phyloP scores from a whole-genome alignment of 1,139 yeast genomes.

The Lodderomyces parapsilosis region DNA sequence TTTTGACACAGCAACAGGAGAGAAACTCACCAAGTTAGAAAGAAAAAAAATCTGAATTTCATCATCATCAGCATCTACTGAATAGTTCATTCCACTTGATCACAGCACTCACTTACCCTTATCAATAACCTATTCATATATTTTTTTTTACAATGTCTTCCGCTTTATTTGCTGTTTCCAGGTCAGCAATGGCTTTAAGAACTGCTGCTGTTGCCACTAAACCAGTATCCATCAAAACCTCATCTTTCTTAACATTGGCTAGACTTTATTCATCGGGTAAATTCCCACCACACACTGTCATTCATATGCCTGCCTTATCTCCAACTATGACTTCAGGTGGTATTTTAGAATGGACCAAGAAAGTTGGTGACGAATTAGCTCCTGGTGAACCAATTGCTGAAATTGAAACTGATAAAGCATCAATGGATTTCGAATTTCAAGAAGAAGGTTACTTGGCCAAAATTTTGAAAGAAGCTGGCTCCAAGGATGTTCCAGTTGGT shows the following conservation, averaged over 20 bases:
- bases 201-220: conserved; percentile 19
- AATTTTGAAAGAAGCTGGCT: conserved; percentile 80
- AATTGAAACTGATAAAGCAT: conserved; percentile 97
- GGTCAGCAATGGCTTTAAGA: conserved; percentile 27
- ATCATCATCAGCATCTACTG: neutral
- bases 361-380: conserved; percentile 78
- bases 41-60: neutral
- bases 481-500: conserved; percentile 90
- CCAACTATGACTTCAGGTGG: conserved; percentile 98
- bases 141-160: conserved; percentile 34
- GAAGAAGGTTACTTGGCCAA: conserved; percentile 97
- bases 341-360: conserved; percentile 84
- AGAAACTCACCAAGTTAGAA: too few species aligned
- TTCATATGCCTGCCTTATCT: conserved; percentile 89
- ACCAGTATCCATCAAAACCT: conserved; percentile 8
- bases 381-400: conserved; percentile 97
- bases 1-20: too few species aligned
- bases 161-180: conserved; percentile 34
- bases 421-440: conserved; percentile 98
- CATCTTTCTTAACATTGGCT: conserved; percentile 27
- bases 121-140: neutral
- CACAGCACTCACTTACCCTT: too few species aligned
- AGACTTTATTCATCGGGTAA: conserved; percentile 47
- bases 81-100: too few species aligned
- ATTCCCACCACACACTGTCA: conserved; percentile 68